A percentile compares a stretch with the other conserved stretches of the same genome.
Evolutionary conservation across 1,139 yeast genomes (phyloP).

Genomic region (Candida frijolesensis): DNA sequence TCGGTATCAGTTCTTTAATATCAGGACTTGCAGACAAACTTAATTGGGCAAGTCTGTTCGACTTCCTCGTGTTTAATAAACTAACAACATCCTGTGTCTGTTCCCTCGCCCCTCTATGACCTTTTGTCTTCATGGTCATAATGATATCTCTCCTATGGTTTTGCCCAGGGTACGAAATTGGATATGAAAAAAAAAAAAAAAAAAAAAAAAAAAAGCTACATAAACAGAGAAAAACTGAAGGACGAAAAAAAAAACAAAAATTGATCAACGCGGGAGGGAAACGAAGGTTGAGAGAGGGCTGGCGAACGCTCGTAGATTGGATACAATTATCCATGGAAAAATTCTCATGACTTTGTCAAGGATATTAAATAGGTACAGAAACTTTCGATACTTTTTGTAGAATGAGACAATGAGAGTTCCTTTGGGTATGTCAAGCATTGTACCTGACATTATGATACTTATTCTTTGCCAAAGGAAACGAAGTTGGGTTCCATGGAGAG

Average conservation of each 20-base stretch:
- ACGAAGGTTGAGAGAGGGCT: not conserved
- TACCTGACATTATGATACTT: no score
- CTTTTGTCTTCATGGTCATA: not conserved
- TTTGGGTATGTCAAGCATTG: no score
- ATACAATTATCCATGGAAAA: not conserved
- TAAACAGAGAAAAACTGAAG: not conserved
- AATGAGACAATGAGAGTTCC: no score
- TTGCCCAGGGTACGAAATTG: not conserved
- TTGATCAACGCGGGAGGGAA: not conserved
- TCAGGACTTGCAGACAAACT: slow-evolving; percentile 15
- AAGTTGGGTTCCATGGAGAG: no score
- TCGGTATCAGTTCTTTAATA: slow-evolving; percentile 8
- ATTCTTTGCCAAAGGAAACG: no score
- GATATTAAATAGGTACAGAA: no score
- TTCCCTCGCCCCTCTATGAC: not conserved
- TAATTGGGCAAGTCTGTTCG: slow-evolving; percentile 14
- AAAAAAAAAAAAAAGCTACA: not conserved
- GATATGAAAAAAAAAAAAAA: not conserved
- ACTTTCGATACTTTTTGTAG: no score
- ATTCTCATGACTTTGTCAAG: not conserved
- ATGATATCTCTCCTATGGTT: not conserved
- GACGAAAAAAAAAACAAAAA: not conserved
- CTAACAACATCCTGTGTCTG: not conserved
- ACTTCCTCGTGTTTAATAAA: slow-evolving; percentile 15
- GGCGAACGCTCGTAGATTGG: not conserved